Percentiles rank a stretch among this genome's conserved stretches.
Evolutionary conservation across 2,329 filamentous ascomycete species (phyloP).

Genomic region (Ophiostoma angusticollis): DNA sequence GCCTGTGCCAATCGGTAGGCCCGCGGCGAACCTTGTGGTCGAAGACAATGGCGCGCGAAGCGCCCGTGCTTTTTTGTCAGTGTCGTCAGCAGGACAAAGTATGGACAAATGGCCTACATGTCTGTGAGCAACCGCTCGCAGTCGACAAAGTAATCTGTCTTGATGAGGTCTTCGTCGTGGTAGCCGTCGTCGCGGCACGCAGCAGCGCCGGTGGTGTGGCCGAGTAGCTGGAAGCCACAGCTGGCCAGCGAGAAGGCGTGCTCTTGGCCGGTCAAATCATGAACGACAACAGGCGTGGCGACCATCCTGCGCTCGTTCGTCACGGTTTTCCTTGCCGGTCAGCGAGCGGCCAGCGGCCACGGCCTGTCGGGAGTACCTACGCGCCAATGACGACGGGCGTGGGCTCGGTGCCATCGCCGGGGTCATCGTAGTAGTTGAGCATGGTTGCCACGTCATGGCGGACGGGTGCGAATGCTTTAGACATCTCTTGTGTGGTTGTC

Average conservation of each 20-base stretch:
- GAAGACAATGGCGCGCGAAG: slow-evolving; percentile 43
- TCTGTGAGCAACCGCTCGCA: slow-evolving; percentile 37
- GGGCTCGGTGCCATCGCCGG: slow-evolving; percentile 29
- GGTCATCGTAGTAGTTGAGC: slow-evolving; percentile 28
- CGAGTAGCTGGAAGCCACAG: slow-evolving; percentile 40
- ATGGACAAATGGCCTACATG: slow-evolving; percentile 11
- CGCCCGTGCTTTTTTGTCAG: slow-evolving; percentile 43
- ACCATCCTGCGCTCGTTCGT: slow-evolving; percentile 20
- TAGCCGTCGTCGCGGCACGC: slow-evolving; percentile 36
- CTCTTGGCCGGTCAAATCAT: slow-evolving; percentile 39
- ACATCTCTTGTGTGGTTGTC: too few relatives aligned
- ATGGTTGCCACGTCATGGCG: slow-evolving; percentile 21
- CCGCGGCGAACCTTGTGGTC: slow-evolving; percentile 54
- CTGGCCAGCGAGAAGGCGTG: slow-evolving; percentile 49
- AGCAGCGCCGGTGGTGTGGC: slow-evolving; percentile 26
- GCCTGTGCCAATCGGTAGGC: slow-evolving; percentile 47
- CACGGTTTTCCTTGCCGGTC: slow-evolving; percentile 5
- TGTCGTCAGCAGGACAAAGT: too few relatives aligned
- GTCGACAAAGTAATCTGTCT: slow-evolving; percentile 46
- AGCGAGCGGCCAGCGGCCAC: neutral
- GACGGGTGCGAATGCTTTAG: too few relatives aligned
- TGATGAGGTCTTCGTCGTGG: slow-evolving; percentile 38
- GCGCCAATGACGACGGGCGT: slow-evolving; percentile 22
- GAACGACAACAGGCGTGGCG: slow-evolving; percentile 31
- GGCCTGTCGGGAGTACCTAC: neutral